Evolutionary conservation across 495 filamentous ascomycete species (phyloP), one percentile per base, ranked within the genome.

Genomic region (Penicillium cataractarum): DNA sequence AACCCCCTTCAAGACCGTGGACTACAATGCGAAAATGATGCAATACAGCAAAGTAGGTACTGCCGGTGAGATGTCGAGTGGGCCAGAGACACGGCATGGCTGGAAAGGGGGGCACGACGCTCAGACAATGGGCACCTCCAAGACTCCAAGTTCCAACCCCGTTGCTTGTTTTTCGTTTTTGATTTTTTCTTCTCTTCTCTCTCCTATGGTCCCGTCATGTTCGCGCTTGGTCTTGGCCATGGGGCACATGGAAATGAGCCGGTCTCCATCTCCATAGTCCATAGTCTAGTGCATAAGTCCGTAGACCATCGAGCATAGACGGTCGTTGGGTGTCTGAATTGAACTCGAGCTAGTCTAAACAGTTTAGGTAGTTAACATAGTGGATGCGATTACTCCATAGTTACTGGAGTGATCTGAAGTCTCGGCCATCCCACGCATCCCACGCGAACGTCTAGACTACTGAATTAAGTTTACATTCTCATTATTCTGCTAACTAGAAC

Each of bases 51-150:
- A 40, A 49, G 48, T 33, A 61, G 13, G 17, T 54, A 31, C 60
- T 65, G 48, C 69, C 61, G 63, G 61, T 69, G 68, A 68, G 51
- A 48, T 53, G 32, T 61, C 50, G 61, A 67, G 66, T 64, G 68
- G 68, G 53, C 61, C 61, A 66, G 48, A 63, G 57, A 68, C 69
- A 66, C 63, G 66, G 69, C 63, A 63, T 70, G 58, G 53, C 51
- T 57, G 42, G 48, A 71, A 67, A 60, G 57, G 55, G 68, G 42
- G 40, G 26, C 46, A 6, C 15, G 24, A 50, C 46, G 46, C 46
- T 50, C 24, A 21, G 42, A 46, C 42, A 46, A 46, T 46, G 40
- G 55, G 55, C 33, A 46, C 44, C 29, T 31, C 29, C 29, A 31
- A 31, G 29, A n/a, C 40, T 61, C 60, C 58, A 58, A 50, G 13